phyloP scores from a whole-genome alignment of 2,329 filamentous ascomycete genomes.

The Pezicula neosporulosa region DNA sequence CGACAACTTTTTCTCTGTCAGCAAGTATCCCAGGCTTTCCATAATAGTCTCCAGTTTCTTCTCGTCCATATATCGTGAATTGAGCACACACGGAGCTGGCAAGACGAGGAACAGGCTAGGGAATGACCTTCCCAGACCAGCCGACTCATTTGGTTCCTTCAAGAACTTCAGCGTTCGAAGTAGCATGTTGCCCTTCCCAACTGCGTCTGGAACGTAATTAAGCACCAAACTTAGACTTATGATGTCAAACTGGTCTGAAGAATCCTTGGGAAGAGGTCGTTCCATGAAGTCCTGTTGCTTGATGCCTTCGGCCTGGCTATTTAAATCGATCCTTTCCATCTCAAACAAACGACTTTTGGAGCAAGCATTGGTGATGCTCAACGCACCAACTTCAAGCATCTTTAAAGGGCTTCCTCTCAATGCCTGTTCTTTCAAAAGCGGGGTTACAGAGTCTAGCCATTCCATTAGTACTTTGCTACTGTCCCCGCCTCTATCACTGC shows the following conservation, averaged over 20 bases:
- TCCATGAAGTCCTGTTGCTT: conserved; percentile 92
- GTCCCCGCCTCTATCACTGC: conserved; percentile 62
- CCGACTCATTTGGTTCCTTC: conserved; percentile 28
- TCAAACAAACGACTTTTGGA: conserved; percentile 68
- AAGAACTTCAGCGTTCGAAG: conserved; percentile 71
- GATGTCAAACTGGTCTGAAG: conserved; percentile 73
- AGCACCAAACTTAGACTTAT: conserved; percentile 90
- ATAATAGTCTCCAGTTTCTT: conserved; percentile 68
- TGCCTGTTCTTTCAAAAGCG: conserved; percentile 17
- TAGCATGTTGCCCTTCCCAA: conserved; percentile 80
- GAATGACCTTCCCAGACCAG: conserved; percentile 36
- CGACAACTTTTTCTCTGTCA: conserved; percentile 67
- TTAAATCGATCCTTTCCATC: conserved; percentile 82
- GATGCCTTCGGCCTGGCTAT: conserved; percentile 80
- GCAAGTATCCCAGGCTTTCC: conserved; percentile 68
- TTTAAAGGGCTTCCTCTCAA: conserved; percentile 38
- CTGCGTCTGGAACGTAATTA: conserved; percentile 84
- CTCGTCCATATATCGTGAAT: conserved; percentile 86
- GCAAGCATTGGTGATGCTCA: conserved; percentile 83
- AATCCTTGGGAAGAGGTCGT: conserved; percentile 64
- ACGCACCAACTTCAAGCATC: conserved; percentile 84
- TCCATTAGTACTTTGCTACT: conserved; percentile 61
- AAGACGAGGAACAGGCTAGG: conserved; percentile 85
- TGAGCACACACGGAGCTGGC: conserved; percentile 81
- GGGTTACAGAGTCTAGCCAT: conserved; percentile 47